Base-by-base conservation (phyloP, 495 filamentous ascomycete species). In the Halenospora varia region DNA sequence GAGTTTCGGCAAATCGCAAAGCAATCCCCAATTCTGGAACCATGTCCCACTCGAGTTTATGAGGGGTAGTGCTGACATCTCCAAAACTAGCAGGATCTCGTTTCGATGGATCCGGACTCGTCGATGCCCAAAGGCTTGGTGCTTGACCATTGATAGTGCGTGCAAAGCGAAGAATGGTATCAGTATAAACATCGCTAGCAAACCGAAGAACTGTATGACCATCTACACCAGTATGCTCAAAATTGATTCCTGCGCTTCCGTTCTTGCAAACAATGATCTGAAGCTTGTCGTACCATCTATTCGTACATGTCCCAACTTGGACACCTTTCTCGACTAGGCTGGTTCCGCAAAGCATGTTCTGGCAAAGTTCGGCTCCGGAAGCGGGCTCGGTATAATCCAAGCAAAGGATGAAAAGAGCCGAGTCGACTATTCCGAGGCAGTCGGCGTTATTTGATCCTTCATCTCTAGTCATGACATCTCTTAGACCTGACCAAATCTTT, bases 241-340 rank as follows among this genome's bases (percentile, higher is more conserved):
- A 97, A 71, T 98, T 98, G 83, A 98, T 97, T 24, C 94, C 94
- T 0, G 94, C 94, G 59, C 88, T 94, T 10, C 94, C 94, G 73
- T 97, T 98, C 76, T 96, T 95, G 80, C 95, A 97, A 40, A 98
- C 94, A 53, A 98, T 98, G 59, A 98, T 97, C 69, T 98, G 94
- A 23, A 98, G 81, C 72, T 98, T 98, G 71, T 98, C 94, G 66
- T 98, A 98, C 94, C 94, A 98, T 52, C 94, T 80, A 69, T 98
- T 98, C 13, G 93, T 96, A 72, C 94, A 98, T 29, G 94, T 98
- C 19, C 94, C 94, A 29, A 96, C 89, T 71, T 98, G 94, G 3
- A 98, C 89, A 13, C 94, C 94, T 69, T 86, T 86, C 68, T 96
- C 86, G 17, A 98, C 87, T 57, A 93, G 86, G 64, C 86, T 96